A percentile compares a stretch with the other conserved stretches of the same genome.
Evolutionary conservation across 1,284 basidiomycete genomes (phyloP).

Genomic region (Ustilago hordei): DNA sequence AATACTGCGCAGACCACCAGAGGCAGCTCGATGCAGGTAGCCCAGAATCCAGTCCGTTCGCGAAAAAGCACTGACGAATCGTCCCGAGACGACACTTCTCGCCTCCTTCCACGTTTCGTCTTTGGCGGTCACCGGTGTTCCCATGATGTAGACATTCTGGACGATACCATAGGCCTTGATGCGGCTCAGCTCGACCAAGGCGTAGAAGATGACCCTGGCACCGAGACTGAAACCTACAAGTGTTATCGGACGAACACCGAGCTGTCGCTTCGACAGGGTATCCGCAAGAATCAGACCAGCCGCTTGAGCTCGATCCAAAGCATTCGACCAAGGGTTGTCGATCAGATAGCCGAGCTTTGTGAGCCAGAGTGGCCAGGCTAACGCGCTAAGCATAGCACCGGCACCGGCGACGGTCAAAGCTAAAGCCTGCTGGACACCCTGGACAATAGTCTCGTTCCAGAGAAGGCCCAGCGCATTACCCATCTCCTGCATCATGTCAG

Average conservation of each 20-base stretch:
- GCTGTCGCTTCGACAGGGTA: slow-evolving; percentile 60
- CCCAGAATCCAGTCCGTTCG: slow-evolving; percentile 69
- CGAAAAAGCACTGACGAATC: slow-evolving; percentile 68
- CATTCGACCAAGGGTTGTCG: slow-evolving; percentile 70
- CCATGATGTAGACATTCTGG: slow-evolving; percentile 68
- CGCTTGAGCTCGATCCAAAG: slow-evolving; percentile 63
- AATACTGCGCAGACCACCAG: slow-evolving; percentile 66
- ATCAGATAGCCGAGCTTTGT: slow-evolving; percentile 68
- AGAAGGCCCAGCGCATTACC: slow-evolving; percentile 68
- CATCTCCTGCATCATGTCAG: slow-evolving; percentile 70
- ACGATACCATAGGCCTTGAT: slow-evolving; percentile 67
- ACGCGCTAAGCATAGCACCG: slow-evolving; percentile 60
- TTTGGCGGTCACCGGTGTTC: slow-evolving; percentile 65
- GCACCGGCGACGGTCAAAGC: slow-evolving; percentile 65
- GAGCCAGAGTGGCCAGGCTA: slow-evolving; percentile 69
- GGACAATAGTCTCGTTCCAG: slow-evolving; percentile 69
- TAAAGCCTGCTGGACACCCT: slow-evolving; percentile 68
- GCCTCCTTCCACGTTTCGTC: slow-evolving; percentile 65
- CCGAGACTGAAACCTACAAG: slow-evolving; percentile 68
- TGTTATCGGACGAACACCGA: slow-evolving; percentile 69
- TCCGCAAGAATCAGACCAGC: slow-evolving; percentile 69
- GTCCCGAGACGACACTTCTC: slow-evolving; percentile 62
- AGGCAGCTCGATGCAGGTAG: slow-evolving; percentile 67
- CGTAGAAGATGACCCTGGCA: slow-evolving; percentile 67
- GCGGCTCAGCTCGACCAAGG: slow-evolving; percentile 62